Evolutionary conservation across 2,329 filamentous ascomycete genomes (phyloP).

Genomic region (Graphilbum sp.): DNA sequence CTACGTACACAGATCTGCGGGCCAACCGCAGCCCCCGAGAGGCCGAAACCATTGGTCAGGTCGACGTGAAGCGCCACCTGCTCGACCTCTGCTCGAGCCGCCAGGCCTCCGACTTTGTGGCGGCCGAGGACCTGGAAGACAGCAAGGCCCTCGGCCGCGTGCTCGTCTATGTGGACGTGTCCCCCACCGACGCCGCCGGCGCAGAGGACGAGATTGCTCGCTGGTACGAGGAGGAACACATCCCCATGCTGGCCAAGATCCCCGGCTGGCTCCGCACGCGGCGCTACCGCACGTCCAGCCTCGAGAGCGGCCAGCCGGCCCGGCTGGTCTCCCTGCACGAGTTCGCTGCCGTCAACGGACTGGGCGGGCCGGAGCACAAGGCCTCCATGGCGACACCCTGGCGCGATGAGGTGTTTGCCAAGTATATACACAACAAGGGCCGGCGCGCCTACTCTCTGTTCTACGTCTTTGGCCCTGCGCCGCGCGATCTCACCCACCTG

Average conservation of each 20-base stretch:
- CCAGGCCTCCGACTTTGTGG: conserved; percentile 38
- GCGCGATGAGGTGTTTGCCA: conserved; percentile 39
- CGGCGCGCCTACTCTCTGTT: conserved; percentile 54
- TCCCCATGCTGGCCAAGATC: conserved; percentile 52
- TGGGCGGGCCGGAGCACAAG: conserved; percentile 47
- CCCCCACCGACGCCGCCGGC: conserved; percentile 25
- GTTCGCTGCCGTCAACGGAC: conserved; percentile 48
- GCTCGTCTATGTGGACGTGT: conserved; percentile 45
- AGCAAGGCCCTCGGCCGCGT: conserved; percentile 42
- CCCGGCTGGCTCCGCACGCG: conserved; percentile 67
- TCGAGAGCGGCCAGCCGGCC: conserved; percentile 36
- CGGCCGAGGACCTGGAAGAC: conserved; percentile 42
- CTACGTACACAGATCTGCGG: conserved; percentile 52
- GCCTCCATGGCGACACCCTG: conserved; percentile 47
- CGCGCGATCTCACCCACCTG: conserved; percentile 48
- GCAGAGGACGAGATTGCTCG: conserved; percentile 34
- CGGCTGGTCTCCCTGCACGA: conserved; percentile 58
- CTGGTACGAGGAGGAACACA: conserved; percentile 66
- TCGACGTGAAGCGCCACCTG: conserved; percentile 52
- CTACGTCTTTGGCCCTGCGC: conserved; percentile 63
- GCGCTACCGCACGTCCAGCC: conserved; percentile 48
- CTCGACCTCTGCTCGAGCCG: conserved; percentile 48
- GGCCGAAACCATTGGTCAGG: conserved; percentile 34
- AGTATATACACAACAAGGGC: conserved; percentile 38
- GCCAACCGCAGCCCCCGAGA: conserved; percentile 38